These are phyloP conservation scores for Linum trigynum DNA, from an alignment of 345 rosid species.

Conservation along the genomic window DNA sequence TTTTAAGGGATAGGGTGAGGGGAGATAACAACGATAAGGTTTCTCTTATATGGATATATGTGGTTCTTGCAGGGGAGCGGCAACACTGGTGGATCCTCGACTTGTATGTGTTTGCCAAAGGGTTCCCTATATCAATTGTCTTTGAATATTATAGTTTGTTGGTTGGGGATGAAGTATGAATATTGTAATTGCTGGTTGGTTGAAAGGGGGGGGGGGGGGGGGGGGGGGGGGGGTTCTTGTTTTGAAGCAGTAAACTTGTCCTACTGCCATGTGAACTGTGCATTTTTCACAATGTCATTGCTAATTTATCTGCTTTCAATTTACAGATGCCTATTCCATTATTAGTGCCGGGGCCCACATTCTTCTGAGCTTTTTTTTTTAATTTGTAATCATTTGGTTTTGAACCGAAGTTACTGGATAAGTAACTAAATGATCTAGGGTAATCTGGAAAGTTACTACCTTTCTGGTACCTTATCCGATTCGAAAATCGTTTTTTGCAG, in stretches of 20 bases:
- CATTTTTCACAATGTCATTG: slow-evolving; percentile 15
- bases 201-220: not conserved
- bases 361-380: too few species aligned
- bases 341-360: slow-evolving; percentile 25
- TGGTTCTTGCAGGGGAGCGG: slow-evolving; percentile 99
- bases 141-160: slow-evolving; percentile 27
- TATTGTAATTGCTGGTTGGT: slow-evolving; percentile 16
- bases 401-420: slow-evolving; percentile 10
- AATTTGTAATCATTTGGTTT: too few species aligned
- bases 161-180: slow-evolving; percentile 30
- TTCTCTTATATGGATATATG: slow-evolving; percentile 97
- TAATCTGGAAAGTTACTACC: not conserved
- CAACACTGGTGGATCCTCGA: slow-evolving; percentile 86
- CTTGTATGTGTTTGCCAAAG: slow-evolving; percentile 84
- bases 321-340: slow-evolving; percentile 45
- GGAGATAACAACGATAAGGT: slow-evolving; percentile 58
- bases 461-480: slow-evolving; percentile 34
- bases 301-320: slow-evolving; percentile 48
- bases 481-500: slow-evolving; percentile 40
- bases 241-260: not conserved
- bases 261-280: slow-evolving; percentile 18
- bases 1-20: slow-evolving; percentile 43
- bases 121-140: slow-evolving; percentile 35
- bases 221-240: not conserved
- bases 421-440: slow-evolving; percentile 4